These are phyloP conservation scores for Arabidopsis thaliana DNA, from an alignment of 345 rosid species.

Conservation along the genomic window DNA sequence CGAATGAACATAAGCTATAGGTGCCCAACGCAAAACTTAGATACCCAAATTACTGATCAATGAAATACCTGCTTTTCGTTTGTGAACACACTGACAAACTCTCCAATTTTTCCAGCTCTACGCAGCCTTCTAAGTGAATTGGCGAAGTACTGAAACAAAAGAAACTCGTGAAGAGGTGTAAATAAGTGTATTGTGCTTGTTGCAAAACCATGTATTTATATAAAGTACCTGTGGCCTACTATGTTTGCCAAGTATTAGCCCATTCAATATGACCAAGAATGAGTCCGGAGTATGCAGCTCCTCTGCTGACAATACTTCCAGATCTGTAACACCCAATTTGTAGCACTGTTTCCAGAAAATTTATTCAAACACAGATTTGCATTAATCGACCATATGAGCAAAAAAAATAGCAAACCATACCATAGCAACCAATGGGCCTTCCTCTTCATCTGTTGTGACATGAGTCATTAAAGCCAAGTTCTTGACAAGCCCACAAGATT, in stretches of 20 bases:
- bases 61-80: conserved; percentile 90
- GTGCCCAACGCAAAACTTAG: neutral
- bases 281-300: conserved; percentile 90
- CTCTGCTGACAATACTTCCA: conserved; percentile 81
- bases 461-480: conserved; percentile 99
- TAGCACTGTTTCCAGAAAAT: conserved; percentile 67
- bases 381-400: neutral
- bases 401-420: conserved; percentile 47
- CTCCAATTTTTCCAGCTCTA: conserved; percentile 90
- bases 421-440: conserved; percentile 79
- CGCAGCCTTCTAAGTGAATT: conserved; percentile 73
- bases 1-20: conserved; percentile 18
- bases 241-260: conserved; percentile 94
- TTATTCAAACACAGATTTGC: conserved; percentile 4
- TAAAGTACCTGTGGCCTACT: conserved; percentile 84
- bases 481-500: conserved; percentile 95
- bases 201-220: conserved; percentile 21
- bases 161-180: conserved; percentile 22
- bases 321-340: conserved; percentile 80
- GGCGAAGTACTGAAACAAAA: conserved; percentile 65
- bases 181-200: conserved; percentile 16
- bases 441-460: conserved; percentile 94
- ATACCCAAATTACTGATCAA: conserved; percentile 13
- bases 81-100: conserved; percentile 85
- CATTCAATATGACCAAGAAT: conserved; percentile 80